These are phyloP conservation scores for Oropetium thomaeum DNA, from an alignment of 176 grass and related monocot genomes.

Conservation along the genomic window DNA sequence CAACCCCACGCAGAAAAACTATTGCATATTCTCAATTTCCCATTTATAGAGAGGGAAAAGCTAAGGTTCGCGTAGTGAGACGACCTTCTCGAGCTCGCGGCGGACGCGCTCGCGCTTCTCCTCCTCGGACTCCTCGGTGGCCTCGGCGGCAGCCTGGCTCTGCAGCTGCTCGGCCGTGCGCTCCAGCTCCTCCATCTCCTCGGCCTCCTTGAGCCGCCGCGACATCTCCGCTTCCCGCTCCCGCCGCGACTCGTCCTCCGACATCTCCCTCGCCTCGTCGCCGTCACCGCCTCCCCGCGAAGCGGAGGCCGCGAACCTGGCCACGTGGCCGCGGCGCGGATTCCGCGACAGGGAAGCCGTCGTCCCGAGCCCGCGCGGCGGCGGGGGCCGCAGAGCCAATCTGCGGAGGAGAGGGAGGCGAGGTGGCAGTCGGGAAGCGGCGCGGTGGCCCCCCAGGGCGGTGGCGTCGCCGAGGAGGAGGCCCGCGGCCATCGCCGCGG, in stretches of 20 bases:
- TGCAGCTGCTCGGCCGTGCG: conserved; percentile 77
- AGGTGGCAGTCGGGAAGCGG: background rate
- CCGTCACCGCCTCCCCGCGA: conserved; percentile 1
- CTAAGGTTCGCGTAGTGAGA: background rate
- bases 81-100: conserved; percentile 92
- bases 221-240: conserved; percentile 65
- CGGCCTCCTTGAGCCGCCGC: conserved; percentile 66
- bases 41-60: background rate
- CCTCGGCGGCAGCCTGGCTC: conserved; percentile 48
- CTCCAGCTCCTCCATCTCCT: conserved; percentile 96
- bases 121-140: conserved; percentile 69
- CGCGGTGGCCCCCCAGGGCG: conserved; percentile 20
- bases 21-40: background rate
- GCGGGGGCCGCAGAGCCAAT: conserved; percentile 28
- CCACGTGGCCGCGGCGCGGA: background rate
- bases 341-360: background rate
- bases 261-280: conserved; percentile 27
- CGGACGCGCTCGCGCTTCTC: conserved; percentile 91
- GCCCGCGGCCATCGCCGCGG: conserved; percentile 53
- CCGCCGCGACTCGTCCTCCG: conserved; percentile 17
- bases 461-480: conserved; percentile 59
- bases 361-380: background rate
- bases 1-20: background rate
- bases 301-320: conserved; percentile 40
- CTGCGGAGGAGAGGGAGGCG: conserved; percentile 16